Percentiles rank a stretch among this genome's conserved stretches.
Conservation (phyloP, 768 basidiomycete genomes). For the Mycena olivaceomarginata region DNA sequence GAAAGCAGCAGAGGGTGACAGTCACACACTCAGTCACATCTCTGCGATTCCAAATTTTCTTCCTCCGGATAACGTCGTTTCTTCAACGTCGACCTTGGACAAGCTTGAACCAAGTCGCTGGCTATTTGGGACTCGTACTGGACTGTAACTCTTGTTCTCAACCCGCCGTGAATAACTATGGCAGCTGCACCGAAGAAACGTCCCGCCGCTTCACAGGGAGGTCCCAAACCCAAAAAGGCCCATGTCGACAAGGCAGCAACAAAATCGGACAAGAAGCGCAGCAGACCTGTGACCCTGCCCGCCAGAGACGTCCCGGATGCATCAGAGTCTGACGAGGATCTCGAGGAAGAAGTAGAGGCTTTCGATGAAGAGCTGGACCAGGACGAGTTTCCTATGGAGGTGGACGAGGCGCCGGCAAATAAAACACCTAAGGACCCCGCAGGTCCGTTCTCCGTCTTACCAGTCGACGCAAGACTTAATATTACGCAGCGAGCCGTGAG, state of each 20-base stretch:
- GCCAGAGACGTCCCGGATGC: constrained; percentile 56
- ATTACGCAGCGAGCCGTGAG: constrained; percentile 73
- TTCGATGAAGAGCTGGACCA: constrained; percentile 60
- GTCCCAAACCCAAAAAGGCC: constrained; percentile 72
- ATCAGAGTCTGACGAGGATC: constrained; percentile 60
- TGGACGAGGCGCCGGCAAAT: constrained; percentile 41
- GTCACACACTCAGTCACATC: constrained; percentile 6
- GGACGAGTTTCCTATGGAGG: constrained; percentile 46
- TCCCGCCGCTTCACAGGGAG: constrained; percentile 64
- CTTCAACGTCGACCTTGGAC: background rate
- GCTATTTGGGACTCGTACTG: background rate
- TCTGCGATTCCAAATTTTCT: constrained; percentile 30
- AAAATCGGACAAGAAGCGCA: constrained; percentile 73
- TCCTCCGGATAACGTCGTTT: background rate
- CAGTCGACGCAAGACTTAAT: constrained; percentile 8
- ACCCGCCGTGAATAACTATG: constrained; percentile 52
- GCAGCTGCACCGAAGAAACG: constrained; percentile 70
- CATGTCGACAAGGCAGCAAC: constrained; percentile 61
- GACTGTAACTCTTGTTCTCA: background rate
- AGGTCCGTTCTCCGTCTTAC: constrained; percentile 59
- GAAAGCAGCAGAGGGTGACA: background rate
- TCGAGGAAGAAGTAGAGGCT: constrained; percentile 57
- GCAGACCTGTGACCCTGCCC: constrained; percentile 72
- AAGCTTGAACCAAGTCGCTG: background rate
- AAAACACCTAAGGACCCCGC: constrained; percentile 71